Evolutionary conservation across 208 protist species (phyloP), one percentile per base, ranked within the genome.

Genomic region (Trichomonas gallinae): DNA sequence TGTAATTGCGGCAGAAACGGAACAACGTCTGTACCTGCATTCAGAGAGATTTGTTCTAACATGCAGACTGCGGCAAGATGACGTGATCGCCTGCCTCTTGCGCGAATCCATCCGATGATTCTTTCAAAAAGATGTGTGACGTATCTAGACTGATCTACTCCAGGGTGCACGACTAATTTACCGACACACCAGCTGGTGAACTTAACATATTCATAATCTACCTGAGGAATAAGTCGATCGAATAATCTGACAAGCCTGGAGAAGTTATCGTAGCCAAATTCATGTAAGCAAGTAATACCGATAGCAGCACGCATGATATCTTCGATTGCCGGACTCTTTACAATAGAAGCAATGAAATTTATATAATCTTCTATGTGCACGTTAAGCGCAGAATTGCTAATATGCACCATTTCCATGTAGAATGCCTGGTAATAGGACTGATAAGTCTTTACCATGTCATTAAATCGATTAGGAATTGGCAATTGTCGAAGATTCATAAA

Each of bases 161-260:
- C 17, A 34, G 87, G 87, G 44, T 93, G 87, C 36, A 34, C 15
- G 31, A 93, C 44, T 38, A 93, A 26, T 38, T 42, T 93, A 17
- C 87, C 87, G 13, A 42, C 44, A 38, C 87, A 93, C 87, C 87
- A 93, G 21, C 87, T 93, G 34, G 87, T 93, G 31, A 93, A 93
- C 17, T 40, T 34, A 17, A 93, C 87, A 15, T 51, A 93, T 51
- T 93, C 87, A 38, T n/a, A 44, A 38, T 93, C 87, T 34, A 38
- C 17, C 51, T 93, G 87, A 38, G 87, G 87, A 93, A 93, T 93
- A 36, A 93, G 26, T 51, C 40, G 40, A 51, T 93, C 87, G 31
- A 93, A 93, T 8, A 93, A 9, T 38, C 44, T 23, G 11, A 44
- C 17, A 34, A 93, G 45, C 21, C 13, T 0, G 13, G 13, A 26